Percentiles rank a stretch among this genome's conserved stretches.
These are phyloP conservation scores for Sordaria brevicollis DNA, from an alignment of 495 filamentous ascomycete genomes.

Conservation along the genomic window DNA sequence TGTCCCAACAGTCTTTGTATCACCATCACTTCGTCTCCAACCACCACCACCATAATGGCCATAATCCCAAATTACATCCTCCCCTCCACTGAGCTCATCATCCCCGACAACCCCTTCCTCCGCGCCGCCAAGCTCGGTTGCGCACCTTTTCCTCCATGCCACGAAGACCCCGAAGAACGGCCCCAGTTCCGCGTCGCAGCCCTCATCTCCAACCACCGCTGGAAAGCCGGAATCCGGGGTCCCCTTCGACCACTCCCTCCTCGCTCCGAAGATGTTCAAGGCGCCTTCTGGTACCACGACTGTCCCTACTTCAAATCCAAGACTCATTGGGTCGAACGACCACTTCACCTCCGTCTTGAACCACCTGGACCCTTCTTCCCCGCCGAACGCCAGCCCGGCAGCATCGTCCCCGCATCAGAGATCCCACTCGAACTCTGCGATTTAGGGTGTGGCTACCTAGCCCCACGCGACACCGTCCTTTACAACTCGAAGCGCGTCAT, in stretches of 20 bases:
- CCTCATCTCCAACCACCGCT: not conserved
- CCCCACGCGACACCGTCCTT: not conserved
- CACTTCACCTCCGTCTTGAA: not conserved
- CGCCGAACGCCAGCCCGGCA: not conserved
- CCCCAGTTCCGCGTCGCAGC: not conserved
- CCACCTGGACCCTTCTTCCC: not conserved
- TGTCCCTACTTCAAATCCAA: not conserved
- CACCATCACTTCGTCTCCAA: not conserved
- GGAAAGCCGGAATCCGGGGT: not conserved
- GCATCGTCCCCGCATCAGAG: not conserved
- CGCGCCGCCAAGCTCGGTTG: not conserved
- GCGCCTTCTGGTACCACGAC: not conserved
- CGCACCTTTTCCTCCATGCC: not conserved
- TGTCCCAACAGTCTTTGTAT: not conserved
- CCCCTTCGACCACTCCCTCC: not conserved
- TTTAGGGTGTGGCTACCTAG: not conserved
- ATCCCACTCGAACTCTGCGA: not conserved
- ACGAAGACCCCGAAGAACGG: not conserved
- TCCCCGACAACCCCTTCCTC: not conserved
- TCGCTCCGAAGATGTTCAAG: not conserved
- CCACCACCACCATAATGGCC: not conserved
- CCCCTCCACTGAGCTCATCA: not conserved
- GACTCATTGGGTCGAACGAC: not conserved
- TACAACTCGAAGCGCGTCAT: not conserved
- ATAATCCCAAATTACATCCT: not conserved